Evolutionary conservation across 331 rosid species (phyloP).

Genomic region (Cydonia oblonga): DNA sequence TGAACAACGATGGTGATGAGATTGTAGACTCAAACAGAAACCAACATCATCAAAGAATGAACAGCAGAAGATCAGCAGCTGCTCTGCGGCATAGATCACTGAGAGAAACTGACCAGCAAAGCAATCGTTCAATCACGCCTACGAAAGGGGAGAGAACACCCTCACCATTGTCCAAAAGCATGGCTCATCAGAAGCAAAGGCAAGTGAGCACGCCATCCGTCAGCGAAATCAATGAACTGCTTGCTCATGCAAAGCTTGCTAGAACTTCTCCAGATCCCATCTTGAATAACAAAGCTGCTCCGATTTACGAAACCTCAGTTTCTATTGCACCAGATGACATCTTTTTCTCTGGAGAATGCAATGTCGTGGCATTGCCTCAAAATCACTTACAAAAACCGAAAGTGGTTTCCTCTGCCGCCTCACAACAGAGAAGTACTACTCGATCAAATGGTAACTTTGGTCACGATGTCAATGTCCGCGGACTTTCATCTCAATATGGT

Average conservation of each 20-base stretch:
- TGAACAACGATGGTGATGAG: background rate
- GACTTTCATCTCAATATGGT: slow-evolving; percentile 12
- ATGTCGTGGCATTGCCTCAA: slow-evolving; percentile 23
- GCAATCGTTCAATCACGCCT: background rate
- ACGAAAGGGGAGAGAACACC: slow-evolving; percentile 14
- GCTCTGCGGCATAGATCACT: slow-evolving; percentile 55
- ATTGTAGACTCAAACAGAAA: slow-evolving; percentile 8
- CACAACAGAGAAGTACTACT: slow-evolving; percentile 8
- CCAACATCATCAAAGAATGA: slow-evolving; percentile 13
- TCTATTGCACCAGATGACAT: slow-evolving; percentile 64
- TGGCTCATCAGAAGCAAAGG: slow-evolving; percentile 12
- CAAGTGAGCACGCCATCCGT: slow-evolving; percentile 29
- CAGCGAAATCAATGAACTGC: slow-evolving; percentile 55
- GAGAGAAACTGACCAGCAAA: slow-evolving; percentile 9
- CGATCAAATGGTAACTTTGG: slow-evolving; percentile 18
- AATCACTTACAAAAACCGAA: slow-evolving; percentile 14
- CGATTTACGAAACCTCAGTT: slow-evolving; percentile 34
- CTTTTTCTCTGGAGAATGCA: slow-evolving; percentile 64
- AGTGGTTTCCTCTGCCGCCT: slow-evolving; percentile 10
- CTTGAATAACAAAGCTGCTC: background rate
- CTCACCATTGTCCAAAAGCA: slow-evolving; percentile 15
- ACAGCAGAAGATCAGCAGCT: slow-evolving; percentile 39
- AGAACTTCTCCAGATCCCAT: slow-evolving; percentile 2
- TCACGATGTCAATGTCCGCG: slow-evolving; percentile 6
- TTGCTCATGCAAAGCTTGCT: slow-evolving; percentile 40